These are phyloP conservation scores for Kandelia obovata DNA, from an alignment of 345 rosid species.

Conservation along the genomic window DNA sequence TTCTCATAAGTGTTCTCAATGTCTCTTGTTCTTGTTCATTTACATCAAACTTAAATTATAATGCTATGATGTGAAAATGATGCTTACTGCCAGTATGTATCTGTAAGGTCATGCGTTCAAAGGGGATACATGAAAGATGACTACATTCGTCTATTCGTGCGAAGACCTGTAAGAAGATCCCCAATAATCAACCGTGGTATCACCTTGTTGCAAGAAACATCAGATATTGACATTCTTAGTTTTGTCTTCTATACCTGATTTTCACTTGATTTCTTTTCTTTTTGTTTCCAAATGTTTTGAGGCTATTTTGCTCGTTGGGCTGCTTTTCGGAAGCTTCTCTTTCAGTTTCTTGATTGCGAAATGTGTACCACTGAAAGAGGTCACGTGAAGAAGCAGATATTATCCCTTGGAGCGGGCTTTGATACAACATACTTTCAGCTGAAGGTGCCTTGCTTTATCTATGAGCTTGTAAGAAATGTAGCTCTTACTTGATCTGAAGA, in stretches of 20 bases:
- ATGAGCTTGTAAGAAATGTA: not conserved
- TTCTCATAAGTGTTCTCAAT: no score
- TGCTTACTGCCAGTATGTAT: not conserved
- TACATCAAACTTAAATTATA: not conserved
- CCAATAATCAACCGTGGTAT: constrained; percentile 92
- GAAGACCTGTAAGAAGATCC: constrained; percentile 83
- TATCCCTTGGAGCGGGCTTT: constrained; percentile 95
- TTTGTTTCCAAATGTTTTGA: constrained; percentile 20
- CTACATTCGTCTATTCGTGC: constrained; percentile 74
- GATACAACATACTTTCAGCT: constrained; percentile 88
- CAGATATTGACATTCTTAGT: not conserved
- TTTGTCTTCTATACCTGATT: not conserved
- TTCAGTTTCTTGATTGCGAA: constrained; percentile 67
- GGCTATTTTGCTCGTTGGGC: constrained; percentile 98
- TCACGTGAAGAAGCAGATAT: constrained; percentile 64
- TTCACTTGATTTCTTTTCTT: not conserved
- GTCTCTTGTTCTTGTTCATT: not conserved
- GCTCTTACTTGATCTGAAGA: not conserved
- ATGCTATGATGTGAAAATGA: not conserved
- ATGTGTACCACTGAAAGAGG: constrained; percentile 22
- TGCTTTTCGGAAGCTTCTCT: constrained; percentile 74
- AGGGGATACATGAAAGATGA: constrained; percentile 93
- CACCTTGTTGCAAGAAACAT: not conserved
- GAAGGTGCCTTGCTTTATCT: constrained; percentile 44
- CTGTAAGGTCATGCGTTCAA: constrained; percentile 78